Percentiles rank a stretch among this genome's conserved stretches.
These are phyloP conservation scores for Irpex rosettiformis DNA, from an alignment of 1,284 basidiomycete species.

Conservation along the genomic window DNA sequence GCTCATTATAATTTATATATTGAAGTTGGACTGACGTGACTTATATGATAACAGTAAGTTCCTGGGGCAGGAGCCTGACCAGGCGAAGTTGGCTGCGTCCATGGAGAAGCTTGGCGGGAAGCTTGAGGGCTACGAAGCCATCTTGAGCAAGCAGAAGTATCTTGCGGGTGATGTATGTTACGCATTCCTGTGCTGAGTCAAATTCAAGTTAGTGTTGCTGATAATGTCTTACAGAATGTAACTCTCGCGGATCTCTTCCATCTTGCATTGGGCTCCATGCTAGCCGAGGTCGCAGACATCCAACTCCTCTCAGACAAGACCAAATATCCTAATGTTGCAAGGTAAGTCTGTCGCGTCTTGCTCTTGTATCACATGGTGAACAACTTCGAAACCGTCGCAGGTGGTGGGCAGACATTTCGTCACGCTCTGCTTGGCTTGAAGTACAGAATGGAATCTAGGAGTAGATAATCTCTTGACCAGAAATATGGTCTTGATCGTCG, in stretches of 20 bases:
- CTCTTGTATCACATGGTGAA: background rate
- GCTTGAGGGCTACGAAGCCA: constrained; percentile 42
- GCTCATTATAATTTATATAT: constrained; percentile 42
- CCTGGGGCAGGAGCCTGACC: constrained; percentile 6
- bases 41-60: constrained; percentile 12
- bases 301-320: constrained; percentile 17
- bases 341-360: constrained; percentile 12
- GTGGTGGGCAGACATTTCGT: constrained; percentile 34
- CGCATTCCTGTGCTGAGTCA: too few species aligned
- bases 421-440: constrained; percentile 34
- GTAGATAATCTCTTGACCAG: too few species aligned
- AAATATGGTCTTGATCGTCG: too few species aligned
- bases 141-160: constrained; percentile 42
- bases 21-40: background rate
- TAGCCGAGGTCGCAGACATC: constrained; percentile 19
- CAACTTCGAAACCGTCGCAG: constrained; percentile 13
- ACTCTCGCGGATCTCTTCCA: constrained; percentile 55
- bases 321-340: constrained; percentile 27
- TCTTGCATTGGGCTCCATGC: constrained; percentile 39
- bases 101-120: constrained; percentile 30
- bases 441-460: too few species aligned
- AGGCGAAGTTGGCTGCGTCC: constrained; percentile 1
- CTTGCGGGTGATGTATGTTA: constrained; percentile 41
- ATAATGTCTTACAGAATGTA: too few species aligned
- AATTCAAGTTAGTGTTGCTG: too few species aligned